phyloP scores from a whole-genome alignment of 192 early-diverging fungal genomes.

The Umbelopsis sp. region DNA sequence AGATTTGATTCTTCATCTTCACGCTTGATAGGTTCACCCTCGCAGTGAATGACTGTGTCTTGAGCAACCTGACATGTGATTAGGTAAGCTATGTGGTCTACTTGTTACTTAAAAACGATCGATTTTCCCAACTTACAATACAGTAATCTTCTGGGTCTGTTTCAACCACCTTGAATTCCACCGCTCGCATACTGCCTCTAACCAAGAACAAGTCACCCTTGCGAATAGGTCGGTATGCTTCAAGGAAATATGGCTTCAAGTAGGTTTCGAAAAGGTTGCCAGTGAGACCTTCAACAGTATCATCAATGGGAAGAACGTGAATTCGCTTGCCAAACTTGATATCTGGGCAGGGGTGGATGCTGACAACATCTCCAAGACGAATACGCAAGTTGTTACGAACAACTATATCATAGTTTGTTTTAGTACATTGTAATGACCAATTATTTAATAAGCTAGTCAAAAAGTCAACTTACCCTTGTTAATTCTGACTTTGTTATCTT shows the following conservation, averaged over 20 bases:
- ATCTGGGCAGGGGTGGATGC: constrained; percentile 92
- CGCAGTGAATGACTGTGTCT: constrained; percentile 98
- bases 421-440: neutral
- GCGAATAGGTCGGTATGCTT: constrained; percentile 95
- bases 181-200: constrained; percentile 94
- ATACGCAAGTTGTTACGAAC: constrained; percentile 94
- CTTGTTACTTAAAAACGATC: neutral
- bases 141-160: constrained; percentile 94
- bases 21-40: constrained; percentile 98
- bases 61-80: constrained; percentile 75
- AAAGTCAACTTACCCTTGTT: constrained; percentile 69
- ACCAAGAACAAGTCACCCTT: constrained; percentile 96
- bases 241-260: constrained; percentile 98
- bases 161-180: constrained; percentile 99
- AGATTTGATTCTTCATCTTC: constrained; percentile 96
- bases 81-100: neutral
- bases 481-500: constrained; percentile 90
- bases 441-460: neutral
- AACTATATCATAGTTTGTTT: constrained; percentile 50
- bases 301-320: constrained; percentile 96
- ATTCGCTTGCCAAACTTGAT: constrained; percentile 98
- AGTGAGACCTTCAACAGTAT: constrained; percentile 96
- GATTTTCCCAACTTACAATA: constrained; percentile 71
- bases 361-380: constrained; percentile 94
- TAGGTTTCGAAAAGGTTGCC: constrained; percentile 98